Conservation (phyloP, 1,284 basidiomycete species). For the Stygiomarasmius scandens region DNA sequence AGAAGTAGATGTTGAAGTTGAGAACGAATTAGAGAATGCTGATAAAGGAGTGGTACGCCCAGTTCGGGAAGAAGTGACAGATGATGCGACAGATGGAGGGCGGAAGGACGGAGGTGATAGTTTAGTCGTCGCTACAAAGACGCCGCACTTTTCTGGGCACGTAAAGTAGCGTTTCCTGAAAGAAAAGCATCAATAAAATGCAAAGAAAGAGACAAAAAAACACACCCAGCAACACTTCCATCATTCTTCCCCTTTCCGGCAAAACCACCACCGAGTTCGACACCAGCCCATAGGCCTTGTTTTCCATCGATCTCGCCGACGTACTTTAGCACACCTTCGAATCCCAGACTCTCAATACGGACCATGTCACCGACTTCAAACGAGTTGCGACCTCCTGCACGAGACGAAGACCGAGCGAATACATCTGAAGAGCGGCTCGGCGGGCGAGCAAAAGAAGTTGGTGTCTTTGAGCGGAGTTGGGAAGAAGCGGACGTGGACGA, state of each 20-base stretch:
- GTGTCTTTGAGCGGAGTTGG: conserved; percentile 51
- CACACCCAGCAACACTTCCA: conserved; percentile 87
- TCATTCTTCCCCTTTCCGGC: conserved; percentile 96
- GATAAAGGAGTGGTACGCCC: conserved; percentile 58
- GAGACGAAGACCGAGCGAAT: conserved; percentile 46
- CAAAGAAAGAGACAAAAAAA: conserved; percentile 19
- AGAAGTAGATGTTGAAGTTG: conserved; percentile 14
- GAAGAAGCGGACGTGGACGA: conserved; percentile 39
- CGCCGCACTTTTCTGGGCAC: conserved; percentile 85
- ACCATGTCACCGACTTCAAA: conserved; percentile 82
- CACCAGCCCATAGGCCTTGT: conserved; percentile 86
- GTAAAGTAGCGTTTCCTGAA: conserved; percentile 79
- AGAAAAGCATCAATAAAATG: too few relatives aligned
- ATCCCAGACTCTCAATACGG: conserved; percentile 81
- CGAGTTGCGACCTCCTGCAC: conserved; percentile 35
- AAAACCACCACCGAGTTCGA: conserved; percentile 86
- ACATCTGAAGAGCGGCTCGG: conserved; percentile 66
- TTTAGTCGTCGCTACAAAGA: conserved; percentile 86
- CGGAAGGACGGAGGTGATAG: conserved; percentile 68
- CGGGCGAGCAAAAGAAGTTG: conserved; percentile 47
- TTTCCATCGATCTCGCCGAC: conserved; percentile 86
- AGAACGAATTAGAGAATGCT: conserved; percentile 35
- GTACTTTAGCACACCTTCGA: conserved; percentile 81
- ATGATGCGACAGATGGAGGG: conserved; percentile 68
- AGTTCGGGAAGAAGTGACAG: conserved; percentile 60